phyloP scores from a whole-genome alignment of 108 stramenopile species.

The Skeletonema marinoi region DNA sequence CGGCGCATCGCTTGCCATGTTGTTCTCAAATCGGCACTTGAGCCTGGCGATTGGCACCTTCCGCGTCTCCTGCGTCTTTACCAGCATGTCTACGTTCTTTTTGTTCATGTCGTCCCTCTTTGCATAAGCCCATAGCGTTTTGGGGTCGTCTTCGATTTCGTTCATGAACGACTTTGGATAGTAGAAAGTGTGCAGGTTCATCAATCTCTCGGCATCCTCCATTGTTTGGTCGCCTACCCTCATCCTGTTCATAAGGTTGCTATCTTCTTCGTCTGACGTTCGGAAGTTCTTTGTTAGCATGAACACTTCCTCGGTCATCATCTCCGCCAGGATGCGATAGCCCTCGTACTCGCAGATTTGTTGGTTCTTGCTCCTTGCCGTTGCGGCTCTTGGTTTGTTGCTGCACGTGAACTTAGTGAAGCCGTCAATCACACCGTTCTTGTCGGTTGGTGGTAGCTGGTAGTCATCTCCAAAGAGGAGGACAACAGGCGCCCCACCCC shows the following conservation, averaged over 20 bases:
- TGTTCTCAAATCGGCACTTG: neutral
- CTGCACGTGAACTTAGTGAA: neutral
- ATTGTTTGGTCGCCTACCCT: neutral
- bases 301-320: neutral
- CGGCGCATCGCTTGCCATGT: no score
- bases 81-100: neutral
- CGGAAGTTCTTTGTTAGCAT: neutral
- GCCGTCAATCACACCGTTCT: slow-evolving; percentile 1
- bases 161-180: neutral
- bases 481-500: slow-evolving; percentile 10
- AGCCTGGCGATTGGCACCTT: neutral
- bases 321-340: neutral
- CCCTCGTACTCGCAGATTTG: neutral
- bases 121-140: neutral
- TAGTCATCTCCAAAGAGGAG: slow-evolving; percentile 11
- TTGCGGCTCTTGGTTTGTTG: neutral
- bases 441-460: neutral
- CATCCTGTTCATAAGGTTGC: neutral
- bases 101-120: neutral
- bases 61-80: neutral
- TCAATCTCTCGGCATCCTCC: neutral
- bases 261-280: neutral
- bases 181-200: neutral
- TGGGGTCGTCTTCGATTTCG: neutral
- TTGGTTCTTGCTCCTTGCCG: neutral